Conservation (phyloP, 768 basidiomycete species). For the Asterophora parasitica region DNA sequence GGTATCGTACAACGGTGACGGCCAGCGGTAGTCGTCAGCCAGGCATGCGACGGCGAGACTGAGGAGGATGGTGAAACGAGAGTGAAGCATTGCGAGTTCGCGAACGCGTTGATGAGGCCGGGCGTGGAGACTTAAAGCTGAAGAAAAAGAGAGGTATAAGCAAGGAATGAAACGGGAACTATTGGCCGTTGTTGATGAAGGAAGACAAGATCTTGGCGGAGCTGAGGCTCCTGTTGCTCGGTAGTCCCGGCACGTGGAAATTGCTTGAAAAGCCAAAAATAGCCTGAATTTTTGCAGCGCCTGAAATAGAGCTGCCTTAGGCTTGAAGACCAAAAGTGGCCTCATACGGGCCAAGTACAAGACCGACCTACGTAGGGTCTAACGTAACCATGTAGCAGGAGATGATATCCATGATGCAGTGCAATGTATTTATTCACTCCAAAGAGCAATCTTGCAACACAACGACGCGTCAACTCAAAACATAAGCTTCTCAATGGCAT, state of each 20-base stretch:
- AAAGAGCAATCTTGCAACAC: neutral
- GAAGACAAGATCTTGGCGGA: too few species aligned
- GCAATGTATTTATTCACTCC: neutral
- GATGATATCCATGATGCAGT: too few species aligned
- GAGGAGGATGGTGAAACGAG: constrained; percentile 14
- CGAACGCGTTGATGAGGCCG: constrained; percentile 6
- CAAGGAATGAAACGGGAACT: neutral
- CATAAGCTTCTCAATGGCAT: constrained; percentile 68
- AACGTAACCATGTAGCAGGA: too few species aligned
- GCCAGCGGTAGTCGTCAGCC: constrained; percentile 26
- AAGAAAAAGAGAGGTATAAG: neutral
- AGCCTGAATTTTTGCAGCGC: too few species aligned
- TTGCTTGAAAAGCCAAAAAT: too few species aligned
- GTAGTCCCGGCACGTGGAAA: too few species aligned
- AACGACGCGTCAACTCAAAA: constrained; percentile 25
- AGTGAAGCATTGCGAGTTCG: constrained; percentile 18
- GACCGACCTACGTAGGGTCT: too few species aligned
- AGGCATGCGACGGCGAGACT: constrained; percentile 15
- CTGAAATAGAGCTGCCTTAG: too few species aligned
- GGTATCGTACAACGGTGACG: constrained; percentile 30
- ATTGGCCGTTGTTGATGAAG: neutral
- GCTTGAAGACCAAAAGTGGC: too few species aligned
- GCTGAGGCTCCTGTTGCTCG: too few species aligned
- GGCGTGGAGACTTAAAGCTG: neutral
- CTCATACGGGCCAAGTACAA: too few species aligned